phyloP scores from a whole-genome alignment of 345 rosid species.

The Bruguiera parviflora region DNA sequence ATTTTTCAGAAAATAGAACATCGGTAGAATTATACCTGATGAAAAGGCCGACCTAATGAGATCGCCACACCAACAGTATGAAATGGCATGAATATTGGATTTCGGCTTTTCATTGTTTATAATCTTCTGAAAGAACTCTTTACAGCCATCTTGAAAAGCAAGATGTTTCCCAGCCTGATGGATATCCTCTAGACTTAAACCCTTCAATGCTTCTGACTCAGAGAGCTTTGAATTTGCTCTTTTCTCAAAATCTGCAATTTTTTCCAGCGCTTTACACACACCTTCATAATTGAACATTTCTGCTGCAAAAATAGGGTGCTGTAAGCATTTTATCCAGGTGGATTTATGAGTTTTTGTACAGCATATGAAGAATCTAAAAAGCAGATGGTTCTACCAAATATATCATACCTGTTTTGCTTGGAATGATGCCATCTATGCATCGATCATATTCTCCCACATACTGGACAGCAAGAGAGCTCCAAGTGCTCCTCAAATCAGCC shows the following conservation, averaged over 20 bases:
- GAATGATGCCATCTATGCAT: too few species aligned
- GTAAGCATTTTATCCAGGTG: too few species aligned
- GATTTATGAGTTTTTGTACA: too few species aligned
- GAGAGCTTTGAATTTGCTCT: conserved; percentile 12
- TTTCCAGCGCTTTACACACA: conserved; percentile 12
- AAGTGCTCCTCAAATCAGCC: too few species aligned
- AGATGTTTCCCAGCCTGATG: conserved; percentile 14
- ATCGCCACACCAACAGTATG: conserved; percentile 21
- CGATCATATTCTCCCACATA: too few species aligned
- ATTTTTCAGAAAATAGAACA: neutral
- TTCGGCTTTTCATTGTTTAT: conserved; percentile 7
- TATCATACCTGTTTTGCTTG: too few species aligned
- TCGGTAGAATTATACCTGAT: conserved; percentile 10
- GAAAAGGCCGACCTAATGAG: conserved; percentile 22
- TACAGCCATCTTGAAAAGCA: conserved; percentile 14
- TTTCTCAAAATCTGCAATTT: conserved; percentile 13
- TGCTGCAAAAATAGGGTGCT: neutral
- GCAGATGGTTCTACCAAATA: too few species aligned
- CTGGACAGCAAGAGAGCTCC: too few species aligned
- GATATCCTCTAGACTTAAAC: conserved; percentile 12
- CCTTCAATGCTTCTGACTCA: conserved; percentile 15
- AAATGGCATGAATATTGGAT: conserved; percentile 13
- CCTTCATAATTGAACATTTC: conserved; percentile 7
- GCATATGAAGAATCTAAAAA: too few species aligned
- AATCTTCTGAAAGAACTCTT: conserved; percentile 14